Evolutionary conservation across 2,329 filamentous ascomycete genomes (phyloP).

Genomic region (Myrmaecium sp.): DNA sequence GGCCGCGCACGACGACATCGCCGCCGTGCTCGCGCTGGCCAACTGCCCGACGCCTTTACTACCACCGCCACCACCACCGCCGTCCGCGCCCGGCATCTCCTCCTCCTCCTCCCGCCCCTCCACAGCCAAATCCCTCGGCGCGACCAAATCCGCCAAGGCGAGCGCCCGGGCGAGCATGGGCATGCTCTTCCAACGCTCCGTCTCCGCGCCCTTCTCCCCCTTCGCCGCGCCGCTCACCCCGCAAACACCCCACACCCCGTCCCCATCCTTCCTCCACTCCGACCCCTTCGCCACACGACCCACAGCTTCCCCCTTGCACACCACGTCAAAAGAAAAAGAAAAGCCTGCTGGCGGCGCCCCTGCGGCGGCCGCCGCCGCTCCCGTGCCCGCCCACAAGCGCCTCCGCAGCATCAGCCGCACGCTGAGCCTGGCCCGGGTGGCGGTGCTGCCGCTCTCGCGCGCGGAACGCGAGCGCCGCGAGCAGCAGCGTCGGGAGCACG

Average conservation of each 20-base stretch:
- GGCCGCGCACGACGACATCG: no score
- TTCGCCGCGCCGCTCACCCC: constrained; percentile 11
- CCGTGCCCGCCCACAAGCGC: constrained; percentile 14
- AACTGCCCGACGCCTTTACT: no score
- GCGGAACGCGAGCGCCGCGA: no score
- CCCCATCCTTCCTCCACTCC: constrained; percentile 20
- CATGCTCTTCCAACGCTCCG: constrained; percentile 5
- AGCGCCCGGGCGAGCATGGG: no score
- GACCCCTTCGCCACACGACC: constrained; percentile 19
- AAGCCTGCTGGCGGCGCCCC: constrained; percentile 1
- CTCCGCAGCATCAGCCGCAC: constrained; percentile 20
- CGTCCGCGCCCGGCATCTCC: no score
- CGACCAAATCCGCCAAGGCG: no score
- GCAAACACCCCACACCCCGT: constrained; percentile 12
- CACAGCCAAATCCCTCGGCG: no score
- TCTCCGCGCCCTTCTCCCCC: constrained; percentile 3
- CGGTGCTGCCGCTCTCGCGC: constrained; percentile 17
- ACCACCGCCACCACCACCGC: no score
- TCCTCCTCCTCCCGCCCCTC: no score
- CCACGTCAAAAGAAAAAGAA: constrained; percentile 12
- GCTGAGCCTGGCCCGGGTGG: constrained; percentile 20
- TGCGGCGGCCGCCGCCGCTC: not conserved
- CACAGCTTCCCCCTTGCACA: constrained; percentile 14
- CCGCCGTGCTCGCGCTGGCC: no score
- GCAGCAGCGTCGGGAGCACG: no score